Conservation (phyloP, 331 rosid genomes). For the Malus hybrid region DNA sequence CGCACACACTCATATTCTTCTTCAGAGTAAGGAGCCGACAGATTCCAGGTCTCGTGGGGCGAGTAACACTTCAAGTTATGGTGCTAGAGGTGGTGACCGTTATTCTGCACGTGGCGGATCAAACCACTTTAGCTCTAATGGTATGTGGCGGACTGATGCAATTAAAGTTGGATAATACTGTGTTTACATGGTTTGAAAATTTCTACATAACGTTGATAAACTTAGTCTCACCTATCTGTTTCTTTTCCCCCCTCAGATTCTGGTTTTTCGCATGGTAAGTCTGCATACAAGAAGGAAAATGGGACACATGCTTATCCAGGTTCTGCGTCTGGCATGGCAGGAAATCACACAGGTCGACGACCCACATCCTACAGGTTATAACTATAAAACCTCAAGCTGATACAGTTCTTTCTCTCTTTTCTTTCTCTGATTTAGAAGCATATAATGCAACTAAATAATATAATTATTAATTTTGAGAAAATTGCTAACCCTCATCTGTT, state of each 20-base stretch:
- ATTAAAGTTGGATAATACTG: neutral
- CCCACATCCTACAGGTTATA: conserved; percentile 59
- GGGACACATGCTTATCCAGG: conserved; percentile 53
- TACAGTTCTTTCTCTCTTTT: conserved; percentile 1
- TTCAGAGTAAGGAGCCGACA: conserved; percentile 61
- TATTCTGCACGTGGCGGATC: conserved; percentile 58
- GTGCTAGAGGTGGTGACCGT: conserved; percentile 59
- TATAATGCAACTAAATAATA: neutral
- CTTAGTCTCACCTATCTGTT: neutral
- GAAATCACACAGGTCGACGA: conserved; percentile 36
- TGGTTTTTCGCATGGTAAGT: conserved; percentile 49
- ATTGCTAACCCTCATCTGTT: neutral
- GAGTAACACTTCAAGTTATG: conserved; percentile 42
- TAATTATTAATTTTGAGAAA: neutral
- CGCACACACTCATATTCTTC: neutral
- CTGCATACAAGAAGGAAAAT: conserved; percentile 72
- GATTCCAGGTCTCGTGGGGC: conserved; percentile 65
- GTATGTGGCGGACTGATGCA: conserved; percentile 28
- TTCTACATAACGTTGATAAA: neutral
- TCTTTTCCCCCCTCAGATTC: conserved; percentile 42
- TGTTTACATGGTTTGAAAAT: neutral
- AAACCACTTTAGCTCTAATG: conserved; percentile 47
- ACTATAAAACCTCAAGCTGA: neutral
- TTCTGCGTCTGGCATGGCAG: conserved; percentile 38
- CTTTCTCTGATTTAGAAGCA: neutral